Evolutionary conservation across 2,329 filamentous ascomycete species (phyloP), one percentile per base, ranked within the genome.

Genomic region (Aspergillus sp.): DNA sequence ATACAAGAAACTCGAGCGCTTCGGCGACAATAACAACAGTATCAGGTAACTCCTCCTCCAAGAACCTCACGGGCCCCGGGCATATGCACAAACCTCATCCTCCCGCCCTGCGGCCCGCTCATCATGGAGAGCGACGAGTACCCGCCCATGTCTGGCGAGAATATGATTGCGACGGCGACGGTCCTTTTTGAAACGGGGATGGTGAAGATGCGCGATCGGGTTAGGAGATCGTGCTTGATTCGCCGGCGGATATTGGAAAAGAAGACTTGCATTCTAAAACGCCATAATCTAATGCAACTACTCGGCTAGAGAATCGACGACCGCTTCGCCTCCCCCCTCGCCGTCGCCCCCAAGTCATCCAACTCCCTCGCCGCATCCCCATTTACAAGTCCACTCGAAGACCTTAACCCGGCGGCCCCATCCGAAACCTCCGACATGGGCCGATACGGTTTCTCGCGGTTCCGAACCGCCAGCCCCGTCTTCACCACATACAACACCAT

Each of bases 181-280:
- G 80, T 81, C 0, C 66, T 83, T 17, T 66, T 83, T 9, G 81
- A 83, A 61, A 82, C 79, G 0, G 80, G 80, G 0, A 82, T 82
- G 73, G 57, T 83, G 1, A 64, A 69, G 0, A 82, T 83, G 78
- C 64, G 69, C 6, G 79, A 82, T 61, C 81, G 80, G 0, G 55
- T 75, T 0, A 82, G 0, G 66, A 68, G 7, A 31, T 83, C 1
- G 70, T 63, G 2, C 69, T 83, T 4, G 80, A 83, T 56, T 80
- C 81, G 0, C 73, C 80, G 0, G 81, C 81, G 0, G 80, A 80
- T 0, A 61, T 82, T 6, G 75, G 19, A 19, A 19, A 19, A 19
- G 19, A 19, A 19, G 19, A 19, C 19, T 19, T 19, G 19, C 19
- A 19, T 19, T 19, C 19, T 19, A 19, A 19, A 19, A 19, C 19